Conservation (phyloP, 1,139 yeast species). For the Scheffersomyces stambukii region DNA sequence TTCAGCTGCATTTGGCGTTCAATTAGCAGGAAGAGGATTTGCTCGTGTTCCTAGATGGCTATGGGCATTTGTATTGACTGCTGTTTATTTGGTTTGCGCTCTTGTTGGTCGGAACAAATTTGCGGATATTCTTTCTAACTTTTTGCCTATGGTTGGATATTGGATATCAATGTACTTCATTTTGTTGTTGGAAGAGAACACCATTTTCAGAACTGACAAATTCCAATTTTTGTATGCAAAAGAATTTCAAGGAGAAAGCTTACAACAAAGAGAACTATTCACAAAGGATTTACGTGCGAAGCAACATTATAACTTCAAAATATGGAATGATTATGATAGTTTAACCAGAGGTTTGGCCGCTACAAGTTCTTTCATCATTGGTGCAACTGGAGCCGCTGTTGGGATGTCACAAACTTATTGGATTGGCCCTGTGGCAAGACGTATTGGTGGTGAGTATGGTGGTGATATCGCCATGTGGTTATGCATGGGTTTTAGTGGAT, state of each 20-base stretch:
- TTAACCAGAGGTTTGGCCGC: slow-evolving; percentile 68
- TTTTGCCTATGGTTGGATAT: slow-evolving; percentile 91
- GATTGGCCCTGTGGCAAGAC: slow-evolving; percentile 68
- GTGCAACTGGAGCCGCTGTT: slow-evolving; percentile 73
- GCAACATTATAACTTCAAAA: slow-evolving; percentile 56
- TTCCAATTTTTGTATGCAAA: slow-evolving; percentile 47
- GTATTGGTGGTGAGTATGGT: slow-evolving; percentile 51
- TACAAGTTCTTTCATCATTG: slow-evolving; percentile 51
- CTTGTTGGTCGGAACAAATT: slow-evolving; percentile 75
- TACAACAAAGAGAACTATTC: slow-evolving; percentile 4
- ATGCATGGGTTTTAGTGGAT: slow-evolving; percentile 66
- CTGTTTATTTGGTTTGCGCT: slow-evolving; percentile 63
- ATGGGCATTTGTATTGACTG: slow-evolving; percentile 65
- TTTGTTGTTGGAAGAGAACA: slow-evolving; percentile 68
- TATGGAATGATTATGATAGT: slow-evolving; percentile 55
- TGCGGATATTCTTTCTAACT: slow-evolving; percentile 74
- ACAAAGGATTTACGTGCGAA: slow-evolving; percentile 13
- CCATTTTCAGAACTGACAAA: slow-evolving; percentile 58
- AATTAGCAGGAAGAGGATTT: slow-evolving; percentile 59
- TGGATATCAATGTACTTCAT: slow-evolving; percentile 86
- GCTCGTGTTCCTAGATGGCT: slow-evolving; percentile 76
- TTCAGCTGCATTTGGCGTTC: slow-evolving; percentile 79
- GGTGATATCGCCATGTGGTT: slow-evolving; percentile 85
- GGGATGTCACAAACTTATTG: slow-evolving; percentile 82
- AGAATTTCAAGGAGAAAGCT: slow-evolving; percentile 35